Conservation (phyloP, 2,329 filamentous ascomycete genomes). For the Colletotrichum horii region DNA sequence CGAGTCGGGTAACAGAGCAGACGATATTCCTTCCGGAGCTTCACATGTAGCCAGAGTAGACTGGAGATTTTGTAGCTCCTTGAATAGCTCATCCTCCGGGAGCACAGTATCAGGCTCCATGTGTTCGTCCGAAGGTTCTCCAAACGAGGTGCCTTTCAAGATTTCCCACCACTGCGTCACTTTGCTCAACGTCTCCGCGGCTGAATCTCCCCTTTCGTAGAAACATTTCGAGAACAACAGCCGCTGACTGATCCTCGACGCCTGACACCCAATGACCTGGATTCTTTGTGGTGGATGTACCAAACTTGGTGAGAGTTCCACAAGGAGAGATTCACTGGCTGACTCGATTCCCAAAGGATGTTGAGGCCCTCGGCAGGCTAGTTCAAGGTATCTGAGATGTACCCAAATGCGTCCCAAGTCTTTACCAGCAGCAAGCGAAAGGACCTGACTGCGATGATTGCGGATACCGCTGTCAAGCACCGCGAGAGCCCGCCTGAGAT, state of each 20-base stretch:
- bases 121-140: background rate
- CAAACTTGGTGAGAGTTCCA: background rate
- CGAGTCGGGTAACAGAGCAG: background rate
- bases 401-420: background rate
- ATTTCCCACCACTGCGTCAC: background rate
- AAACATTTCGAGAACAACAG: background rate
- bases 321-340: background rate
- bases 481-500: background rate
- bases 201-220: background rate
- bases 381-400: background rate
- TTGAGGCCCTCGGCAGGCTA: background rate
- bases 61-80: background rate
- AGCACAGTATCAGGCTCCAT: background rate
- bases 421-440: background rate
- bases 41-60: background rate
- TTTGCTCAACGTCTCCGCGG: background rate
- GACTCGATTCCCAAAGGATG: background rate
- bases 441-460: background rate
- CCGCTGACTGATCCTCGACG: background rate
- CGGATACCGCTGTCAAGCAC: background rate
- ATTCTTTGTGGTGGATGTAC: background rate
- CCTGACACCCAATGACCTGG: background rate
- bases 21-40: background rate
- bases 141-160: background rate
- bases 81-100: background rate